Percentiles rank a stretch among this genome's conserved stretches.
Conservation (phyloP, 768 basidiomycete genomes). For the Podaxis sp. region DNA sequence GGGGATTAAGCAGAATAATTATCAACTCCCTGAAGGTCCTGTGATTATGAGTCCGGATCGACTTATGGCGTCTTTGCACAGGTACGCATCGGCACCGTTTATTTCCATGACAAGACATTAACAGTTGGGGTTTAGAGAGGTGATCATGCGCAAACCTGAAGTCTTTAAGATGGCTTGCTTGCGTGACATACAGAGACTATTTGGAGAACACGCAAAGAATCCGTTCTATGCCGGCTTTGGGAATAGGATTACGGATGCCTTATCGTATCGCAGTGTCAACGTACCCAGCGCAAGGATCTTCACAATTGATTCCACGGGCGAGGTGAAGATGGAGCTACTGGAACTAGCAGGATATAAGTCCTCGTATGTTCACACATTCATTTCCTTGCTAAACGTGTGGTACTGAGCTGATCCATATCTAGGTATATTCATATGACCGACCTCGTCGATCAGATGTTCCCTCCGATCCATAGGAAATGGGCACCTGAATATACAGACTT, state of each 20-base stretch:
- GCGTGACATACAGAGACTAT: constrained; percentile 89
- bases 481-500: constrained; percentile 93
- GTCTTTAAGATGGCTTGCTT: constrained; percentile 99
- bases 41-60: constrained; percentile 99
- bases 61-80: constrained; percentile 89
- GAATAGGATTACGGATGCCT: constrained; percentile 95
- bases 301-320: constrained; percentile 92
- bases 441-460: constrained; percentile 99
- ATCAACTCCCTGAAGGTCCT: constrained; percentile 95
- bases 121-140: constrained; percentile 60
- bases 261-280: constrained; percentile 96
- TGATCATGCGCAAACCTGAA: constrained; percentile 98
- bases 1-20: constrained; percentile 93
- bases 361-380: constrained; percentile 53
- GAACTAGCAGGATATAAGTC: constrained; percentile 97
- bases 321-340: constrained; percentile 96
- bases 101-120: neutral
- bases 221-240: constrained; percentile 98
- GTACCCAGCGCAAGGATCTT: constrained; percentile 94
- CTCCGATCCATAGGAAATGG: constrained; percentile 88
- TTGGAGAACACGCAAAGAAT: constrained; percentile 66
- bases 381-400: neutral
- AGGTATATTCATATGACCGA: constrained; percentile 99
- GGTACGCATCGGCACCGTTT: constrained; percentile 46
- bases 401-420: constrained; percentile 10